Percentiles rank a stretch among this genome's conserved stretches.
Evolutionary conservation across 1,284 basidiomycete species (phyloP).

Genomic region (Mycosarcoma mackinlayi): DNA sequence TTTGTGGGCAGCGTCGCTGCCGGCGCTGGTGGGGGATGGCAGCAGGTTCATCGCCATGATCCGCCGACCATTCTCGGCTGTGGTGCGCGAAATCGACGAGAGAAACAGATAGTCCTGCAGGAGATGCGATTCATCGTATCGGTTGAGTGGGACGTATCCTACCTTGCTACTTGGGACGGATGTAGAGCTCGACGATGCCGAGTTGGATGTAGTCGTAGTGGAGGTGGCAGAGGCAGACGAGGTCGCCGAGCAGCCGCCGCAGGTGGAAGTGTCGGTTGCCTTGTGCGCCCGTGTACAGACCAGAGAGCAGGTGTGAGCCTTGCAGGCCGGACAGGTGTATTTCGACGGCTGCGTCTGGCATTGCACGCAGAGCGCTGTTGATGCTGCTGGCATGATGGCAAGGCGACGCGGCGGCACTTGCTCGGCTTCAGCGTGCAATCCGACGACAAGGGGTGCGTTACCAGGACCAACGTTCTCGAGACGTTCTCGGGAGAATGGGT

Average conservation of each 20-base stretch:
- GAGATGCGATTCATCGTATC: constrained; percentile 28
- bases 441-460: too few relatives aligned
- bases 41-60: constrained; percentile 32
- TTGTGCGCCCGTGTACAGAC: constrained; percentile 37
- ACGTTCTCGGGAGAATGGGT: neutral
- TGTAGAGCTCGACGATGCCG: too few relatives aligned
- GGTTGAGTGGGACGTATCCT: constrained; percentile 24
- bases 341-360: constrained; percentile 20
- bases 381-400: constrained; percentile 21
- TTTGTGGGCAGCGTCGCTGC: neutral
- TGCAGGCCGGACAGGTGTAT: constrained; percentile 42
- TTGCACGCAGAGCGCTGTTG: constrained; percentile 12
- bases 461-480: too few relatives aligned
- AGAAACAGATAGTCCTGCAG: constrained; percentile 43
- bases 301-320: constrained; percentile 29
- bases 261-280: neutral
- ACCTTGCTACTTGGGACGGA: too few relatives aligned
- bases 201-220: neutral
- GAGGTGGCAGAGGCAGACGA: neutral
- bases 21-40: neutral
- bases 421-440: too few relatives aligned
- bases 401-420: too few relatives aligned
- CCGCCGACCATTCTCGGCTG: constrained; percentile 18
- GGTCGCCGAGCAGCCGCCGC: too few relatives aligned
- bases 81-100: constrained; percentile 16